Conservation (phyloP, 2,329 filamentous ascomycete genomes). For the Pseudonectria buxi region DNA sequence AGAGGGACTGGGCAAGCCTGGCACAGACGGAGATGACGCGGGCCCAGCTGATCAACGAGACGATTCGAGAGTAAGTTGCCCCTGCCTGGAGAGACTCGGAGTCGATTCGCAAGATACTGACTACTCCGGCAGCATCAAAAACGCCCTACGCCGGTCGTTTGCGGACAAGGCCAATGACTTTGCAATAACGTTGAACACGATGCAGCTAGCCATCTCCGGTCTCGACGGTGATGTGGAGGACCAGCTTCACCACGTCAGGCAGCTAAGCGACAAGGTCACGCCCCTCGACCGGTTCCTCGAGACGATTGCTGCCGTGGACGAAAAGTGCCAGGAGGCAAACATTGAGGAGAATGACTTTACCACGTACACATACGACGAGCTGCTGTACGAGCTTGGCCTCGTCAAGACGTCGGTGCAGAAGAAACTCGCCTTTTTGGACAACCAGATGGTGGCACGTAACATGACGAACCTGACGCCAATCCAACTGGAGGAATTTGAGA, state of each 20-base stretch:
- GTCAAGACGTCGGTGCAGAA: conserved; percentile 91
- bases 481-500: conserved; percentile 97
- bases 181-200: conserved; percentile 86
- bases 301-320: conserved; percentile 78
- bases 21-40: conserved; percentile 80
- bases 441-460: conserved; percentile 94
- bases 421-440: conserved; percentile 93
- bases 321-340: conserved; percentile 89
- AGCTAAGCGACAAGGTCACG: conserved; percentile 75
- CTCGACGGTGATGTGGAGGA: conserved; percentile 96
- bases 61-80: conserved; percentile 73
- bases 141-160: conserved; percentile 83
- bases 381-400: conserved; percentile 85
- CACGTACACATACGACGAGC: conserved; percentile 97
- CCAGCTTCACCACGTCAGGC: conserved; percentile 79
- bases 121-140: conserved; percentile 66
- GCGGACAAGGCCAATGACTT: conserved; percentile 99
- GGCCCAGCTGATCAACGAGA: conserved; percentile 94
- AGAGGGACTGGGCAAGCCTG: conserved; percentile 72
- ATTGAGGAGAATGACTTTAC: conserved; percentile 99
- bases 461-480: conserved; percentile 99
- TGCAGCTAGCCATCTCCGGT: conserved; percentile 92
- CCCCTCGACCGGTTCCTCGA: conserved; percentile 88
- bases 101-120: conserved; percentile 20
- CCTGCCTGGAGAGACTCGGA: neutral